phyloP scores from a whole-genome alignment of 1,139 yeast genomes.

The Pichiaceae sp. region DNA sequence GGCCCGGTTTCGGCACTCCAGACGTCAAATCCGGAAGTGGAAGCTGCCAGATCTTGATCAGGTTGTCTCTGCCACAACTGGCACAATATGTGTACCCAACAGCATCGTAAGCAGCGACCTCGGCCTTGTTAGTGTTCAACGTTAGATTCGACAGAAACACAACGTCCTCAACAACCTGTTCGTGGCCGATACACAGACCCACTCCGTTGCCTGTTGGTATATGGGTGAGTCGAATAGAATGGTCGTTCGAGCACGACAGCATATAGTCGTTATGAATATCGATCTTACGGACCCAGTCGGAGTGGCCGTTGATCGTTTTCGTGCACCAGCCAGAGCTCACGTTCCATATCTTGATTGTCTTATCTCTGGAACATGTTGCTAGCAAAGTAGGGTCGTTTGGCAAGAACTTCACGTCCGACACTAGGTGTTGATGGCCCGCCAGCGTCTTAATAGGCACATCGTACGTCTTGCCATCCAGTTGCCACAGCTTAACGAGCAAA shows the following conservation, averaged over 20 bases:
- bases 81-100: slow-evolving; percentile 62
- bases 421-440: slow-evolving; percentile 87
- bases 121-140: slow-evolving; percentile 31
- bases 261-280: slow-evolving; percentile 41
- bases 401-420: slow-evolving; percentile 56
- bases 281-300: slow-evolving; percentile 80
- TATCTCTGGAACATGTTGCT: slow-evolving; percentile 43
- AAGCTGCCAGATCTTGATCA: slow-evolving; percentile 67
- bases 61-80: slow-evolving; percentile 77
- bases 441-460: slow-evolving; percentile 56
- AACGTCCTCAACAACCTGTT: slow-evolving; percentile 74
- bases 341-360: slow-evolving; percentile 45
- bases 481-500: slow-evolving; percentile 29
- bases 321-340: slow-evolving; percentile 58
- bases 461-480: slow-evolving; percentile 31
- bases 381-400: slow-evolving; percentile 34
- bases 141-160: slow-evolving; percentile 48
- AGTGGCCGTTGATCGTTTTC: slow-evolving; percentile 65
- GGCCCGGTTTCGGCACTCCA: slow-evolving; percentile 49
- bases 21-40: slow-evolving; percentile 51
- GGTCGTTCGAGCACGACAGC: slow-evolving; percentile 77
- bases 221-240: slow-evolving; percentile 57
- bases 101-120: slow-evolving; percentile 19
- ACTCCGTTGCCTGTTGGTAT: slow-evolving; percentile 62
- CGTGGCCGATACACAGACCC: slow-evolving; percentile 66